Conservation (phyloP, 768 basidiomycete genomes). For the Lentinula sp. region DNA sequence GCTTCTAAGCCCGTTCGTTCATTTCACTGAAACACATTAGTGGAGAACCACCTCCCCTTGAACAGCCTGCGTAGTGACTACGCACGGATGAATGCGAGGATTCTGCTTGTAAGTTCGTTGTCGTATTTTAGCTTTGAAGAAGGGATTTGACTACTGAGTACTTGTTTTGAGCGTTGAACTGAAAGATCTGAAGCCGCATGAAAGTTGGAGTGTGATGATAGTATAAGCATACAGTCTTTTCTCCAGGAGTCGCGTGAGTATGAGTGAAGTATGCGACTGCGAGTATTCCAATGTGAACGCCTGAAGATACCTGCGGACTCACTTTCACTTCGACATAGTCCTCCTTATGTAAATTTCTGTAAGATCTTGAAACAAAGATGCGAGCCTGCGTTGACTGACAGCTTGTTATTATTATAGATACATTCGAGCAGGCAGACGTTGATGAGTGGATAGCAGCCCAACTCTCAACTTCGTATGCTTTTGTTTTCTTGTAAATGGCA, state of each 20-base stretch:
- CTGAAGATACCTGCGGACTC: background rate
- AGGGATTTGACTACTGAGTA: background rate
- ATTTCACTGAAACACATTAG: slow-evolving; percentile 4
- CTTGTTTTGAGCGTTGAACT: background rate
- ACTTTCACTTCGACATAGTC: background rate
- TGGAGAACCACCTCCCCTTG: background rate
- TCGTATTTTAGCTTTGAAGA: background rate
- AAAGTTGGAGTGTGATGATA: no score
- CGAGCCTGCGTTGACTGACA: background rate
- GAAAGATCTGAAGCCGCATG: background rate
- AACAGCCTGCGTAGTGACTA: background rate
- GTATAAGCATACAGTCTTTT: background rate
- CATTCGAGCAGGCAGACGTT: no score
- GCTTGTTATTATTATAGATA: background rate
- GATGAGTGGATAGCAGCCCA: no score
- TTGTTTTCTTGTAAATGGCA: no score
- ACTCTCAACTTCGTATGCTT: no score
- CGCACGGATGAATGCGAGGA: background rate
- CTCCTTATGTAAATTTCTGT: background rate
- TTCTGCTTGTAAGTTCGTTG: background rate
- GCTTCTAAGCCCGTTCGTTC: background rate
- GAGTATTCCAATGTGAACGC: background rate
- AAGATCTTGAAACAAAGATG: background rate
- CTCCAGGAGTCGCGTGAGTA: background rate
- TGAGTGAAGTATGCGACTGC: background rate